These are phyloP conservation scores for Tylopilus subfusipes DNA, from an alignment of 768 basidiomycete genomes.

Conservation along the genomic window DNA sequence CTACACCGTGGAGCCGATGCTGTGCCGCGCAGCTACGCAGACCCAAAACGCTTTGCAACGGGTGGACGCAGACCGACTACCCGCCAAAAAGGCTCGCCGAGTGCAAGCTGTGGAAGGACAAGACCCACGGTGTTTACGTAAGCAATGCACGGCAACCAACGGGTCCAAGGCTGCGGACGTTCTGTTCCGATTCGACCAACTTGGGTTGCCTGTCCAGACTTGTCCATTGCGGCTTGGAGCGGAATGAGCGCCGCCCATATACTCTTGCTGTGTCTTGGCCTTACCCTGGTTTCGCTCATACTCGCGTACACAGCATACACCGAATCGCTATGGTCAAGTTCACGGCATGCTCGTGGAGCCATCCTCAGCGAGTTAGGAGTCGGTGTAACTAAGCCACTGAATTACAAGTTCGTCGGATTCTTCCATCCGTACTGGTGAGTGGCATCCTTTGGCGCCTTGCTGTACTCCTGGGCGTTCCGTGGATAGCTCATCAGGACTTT, in stretches of 20 bases:
- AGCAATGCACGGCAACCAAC: neutral
- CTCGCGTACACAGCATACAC: slow-evolving; percentile 28
- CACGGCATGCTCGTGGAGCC: slow-evolving; percentile 15
- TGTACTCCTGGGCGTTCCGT: neutral
- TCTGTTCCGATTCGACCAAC: too few relatives aligned
- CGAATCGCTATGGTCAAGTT: slow-evolving; percentile 18
- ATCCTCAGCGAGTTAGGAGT: slow-evolving; percentile 21
- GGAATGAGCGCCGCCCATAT: slow-evolving; percentile 10
- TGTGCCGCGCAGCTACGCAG: slow-evolving; percentile 2
- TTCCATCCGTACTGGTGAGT: slow-evolving; percentile 96
- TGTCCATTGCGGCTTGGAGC: neutral
- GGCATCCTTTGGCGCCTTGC: neutral
- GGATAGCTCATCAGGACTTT: slow-evolving; percentile 34
- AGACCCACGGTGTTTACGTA: slow-evolving; percentile 12
- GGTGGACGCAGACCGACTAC: neutral
- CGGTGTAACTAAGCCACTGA: neutral
- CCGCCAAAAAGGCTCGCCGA: slow-evolving; percentile 2
- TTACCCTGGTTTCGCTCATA: slow-evolving; percentile 6
- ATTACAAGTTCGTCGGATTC: slow-evolving; percentile 61
- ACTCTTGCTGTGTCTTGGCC: slow-evolving; percentile 15
- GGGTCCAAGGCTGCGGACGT: neutral
- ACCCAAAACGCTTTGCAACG: neutral
- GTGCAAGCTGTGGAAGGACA: neutral
- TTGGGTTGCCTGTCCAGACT: neutral
- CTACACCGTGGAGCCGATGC: neutral